Percentiles rank a stretch among this genome's conserved stretches.
These are phyloP conservation scores for Hanseniaspora jakobsenii DNA, from an alignment of 805 yeast species.

Conservation along the genomic window DNA sequence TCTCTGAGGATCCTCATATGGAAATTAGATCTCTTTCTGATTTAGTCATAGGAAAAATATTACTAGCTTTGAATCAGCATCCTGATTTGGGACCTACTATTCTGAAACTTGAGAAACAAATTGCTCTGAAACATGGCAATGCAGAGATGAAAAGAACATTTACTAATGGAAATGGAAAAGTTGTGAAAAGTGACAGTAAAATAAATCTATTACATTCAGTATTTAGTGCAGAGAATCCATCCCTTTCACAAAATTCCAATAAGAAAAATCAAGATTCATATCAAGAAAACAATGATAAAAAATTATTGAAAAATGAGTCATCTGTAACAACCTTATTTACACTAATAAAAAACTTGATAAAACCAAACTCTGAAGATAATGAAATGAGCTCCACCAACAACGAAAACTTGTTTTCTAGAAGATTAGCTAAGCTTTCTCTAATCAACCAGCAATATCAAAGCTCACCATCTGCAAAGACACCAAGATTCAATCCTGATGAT, in stretches of 20 bases:
- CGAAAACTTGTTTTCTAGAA: conserved; percentile 6
- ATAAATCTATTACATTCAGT: conserved; percentile 7
- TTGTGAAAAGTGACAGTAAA: conserved; percentile 20
- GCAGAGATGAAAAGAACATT: conserved; percentile 2
- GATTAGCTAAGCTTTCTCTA: conserved; percentile 20
- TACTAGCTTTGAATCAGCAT: conserved; percentile 39
- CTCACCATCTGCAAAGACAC: conserved; percentile 45
- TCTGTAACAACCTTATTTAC: conserved; percentile 22
- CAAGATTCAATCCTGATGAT: conserved; percentile 34
- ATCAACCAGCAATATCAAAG: conserved; percentile 29
- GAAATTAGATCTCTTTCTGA: conserved; percentile 68
- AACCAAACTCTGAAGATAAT: conserved; percentile 17
- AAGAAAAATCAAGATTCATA: conserved; percentile 16
- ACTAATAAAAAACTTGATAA: conserved; percentile 18
- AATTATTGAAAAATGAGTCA: conserved; percentile 1
- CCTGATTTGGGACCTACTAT: conserved; percentile 56
- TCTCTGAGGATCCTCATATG: conserved; percentile 77
- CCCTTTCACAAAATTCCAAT: no score
- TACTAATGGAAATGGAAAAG: conserved; percentile 21
- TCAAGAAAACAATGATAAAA: conserved; percentile 4
- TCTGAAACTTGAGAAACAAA: conserved; percentile 50
- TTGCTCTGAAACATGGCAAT: conserved; percentile 36
- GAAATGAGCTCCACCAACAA: conserved; percentile 20
- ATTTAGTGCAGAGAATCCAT: conserved; percentile 12
- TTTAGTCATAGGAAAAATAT: conserved; percentile 59